Conservation (phyloP, 208 protist species). For the Leishmania braziliensis region DNA sequence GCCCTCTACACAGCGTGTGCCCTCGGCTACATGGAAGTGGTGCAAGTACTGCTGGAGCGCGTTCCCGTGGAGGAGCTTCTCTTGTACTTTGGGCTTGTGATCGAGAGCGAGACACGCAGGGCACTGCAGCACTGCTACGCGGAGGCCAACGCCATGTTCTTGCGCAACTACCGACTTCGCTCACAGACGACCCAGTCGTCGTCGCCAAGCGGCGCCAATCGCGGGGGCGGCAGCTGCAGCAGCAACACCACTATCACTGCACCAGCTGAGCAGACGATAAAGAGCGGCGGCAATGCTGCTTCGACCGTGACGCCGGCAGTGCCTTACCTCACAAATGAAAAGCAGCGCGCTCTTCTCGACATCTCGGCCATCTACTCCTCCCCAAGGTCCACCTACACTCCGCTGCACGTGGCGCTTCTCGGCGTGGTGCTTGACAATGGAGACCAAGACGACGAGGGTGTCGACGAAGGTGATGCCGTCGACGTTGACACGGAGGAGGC, state of each 20-base stretch:
- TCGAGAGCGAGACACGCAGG: conserved; percentile 36
- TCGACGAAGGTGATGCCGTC: neutral
- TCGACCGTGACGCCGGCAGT: neutral
- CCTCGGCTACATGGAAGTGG: conserved; percentile 68
- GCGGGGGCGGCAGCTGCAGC: neutral
- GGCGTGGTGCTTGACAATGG: conserved; percentile 47
- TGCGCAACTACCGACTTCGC: conserved; percentile 22
- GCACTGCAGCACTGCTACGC: conserved; percentile 28
- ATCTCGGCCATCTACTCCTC: conserved; percentile 40
- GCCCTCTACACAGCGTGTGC: conserved; percentile 64
- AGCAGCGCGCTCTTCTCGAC: conserved; percentile 27
- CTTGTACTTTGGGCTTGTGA: conserved; percentile 51
- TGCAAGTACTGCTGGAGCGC: conserved; percentile 75
- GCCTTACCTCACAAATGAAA: conserved; percentile 24
- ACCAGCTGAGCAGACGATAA: neutral
- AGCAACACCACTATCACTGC: neutral
- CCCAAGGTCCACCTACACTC: conserved; percentile 59
- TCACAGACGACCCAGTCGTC: neutral
- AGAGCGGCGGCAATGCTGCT: neutral
- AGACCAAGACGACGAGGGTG: conserved; percentile 21
- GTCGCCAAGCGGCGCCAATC: neutral
- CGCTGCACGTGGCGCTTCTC: conserved; percentile 68
- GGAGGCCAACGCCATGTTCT: conserved; percentile 13
- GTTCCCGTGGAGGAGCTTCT: conserved; percentile 67
- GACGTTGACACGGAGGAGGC: conserved; percentile 1